Evolutionary conservation across 306 rosid species (phyloP).

Genomic region (Glycine tomentella): DNA sequence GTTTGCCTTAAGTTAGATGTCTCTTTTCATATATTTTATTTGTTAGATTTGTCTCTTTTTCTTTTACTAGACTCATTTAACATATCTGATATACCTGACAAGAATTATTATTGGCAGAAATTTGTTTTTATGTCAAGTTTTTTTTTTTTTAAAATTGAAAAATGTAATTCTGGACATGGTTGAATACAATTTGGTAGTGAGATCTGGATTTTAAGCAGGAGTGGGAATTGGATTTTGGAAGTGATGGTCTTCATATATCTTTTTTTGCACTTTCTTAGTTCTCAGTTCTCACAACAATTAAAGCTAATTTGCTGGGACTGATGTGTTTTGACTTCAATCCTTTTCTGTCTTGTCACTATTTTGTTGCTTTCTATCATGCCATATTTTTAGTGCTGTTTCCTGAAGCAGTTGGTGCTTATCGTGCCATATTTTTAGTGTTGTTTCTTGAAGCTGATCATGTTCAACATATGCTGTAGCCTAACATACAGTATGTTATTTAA

Average conservation of each 20-base stretch:
- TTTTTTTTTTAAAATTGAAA: background rate
- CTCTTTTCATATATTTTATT: constrained; percentile 19
- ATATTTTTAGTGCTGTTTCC: no score
- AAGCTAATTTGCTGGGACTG: no score
- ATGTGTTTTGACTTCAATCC: no score
- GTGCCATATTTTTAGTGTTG: no score
- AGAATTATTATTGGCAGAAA: constrained; percentile 8
- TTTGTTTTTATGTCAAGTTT: background rate
- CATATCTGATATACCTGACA: constrained; percentile 14
- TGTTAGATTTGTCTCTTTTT: constrained; percentile 29
- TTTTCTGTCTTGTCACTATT: no score
- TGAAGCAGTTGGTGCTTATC: no score
- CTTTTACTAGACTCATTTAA: constrained; percentile 9
- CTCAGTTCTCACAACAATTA: no score
- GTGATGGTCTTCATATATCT: background rate
- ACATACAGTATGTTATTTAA: no score
- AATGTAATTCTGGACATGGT: background rate
- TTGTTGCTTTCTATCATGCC: no score
- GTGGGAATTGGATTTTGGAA: background rate
- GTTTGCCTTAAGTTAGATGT: constrained; percentile 31
- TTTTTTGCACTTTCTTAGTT: no score
- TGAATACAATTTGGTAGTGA: background rate
- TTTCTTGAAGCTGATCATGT: no score
- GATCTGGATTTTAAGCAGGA: constrained; percentile 13
- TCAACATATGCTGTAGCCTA: no score